Base-by-base conservation (phyloP, 495 filamentous ascomycete genomes). In the Hypoxylon rickii region DNA sequence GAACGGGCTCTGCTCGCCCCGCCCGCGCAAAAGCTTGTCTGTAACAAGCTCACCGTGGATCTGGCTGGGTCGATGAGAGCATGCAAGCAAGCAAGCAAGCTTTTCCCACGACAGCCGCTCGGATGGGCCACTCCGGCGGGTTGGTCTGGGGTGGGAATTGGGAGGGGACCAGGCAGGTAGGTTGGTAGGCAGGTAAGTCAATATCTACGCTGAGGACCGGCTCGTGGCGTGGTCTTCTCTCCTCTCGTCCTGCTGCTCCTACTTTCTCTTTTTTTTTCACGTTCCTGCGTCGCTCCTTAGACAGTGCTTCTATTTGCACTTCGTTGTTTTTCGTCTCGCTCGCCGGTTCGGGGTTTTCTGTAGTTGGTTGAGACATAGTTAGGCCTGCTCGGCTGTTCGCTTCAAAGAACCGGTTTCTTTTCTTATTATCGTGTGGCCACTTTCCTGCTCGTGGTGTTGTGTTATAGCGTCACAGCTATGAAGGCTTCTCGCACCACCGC, bases 261-360 rank as follows among this genome's bases (percentile, higher is more conserved):
- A n/a, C 31, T 43, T 15, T 12, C 34, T 44, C 22, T 55, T 48
- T 44, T 36, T 10, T 22, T 22, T 46, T 17, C 45, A 21, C 11
- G 16, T 29, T 45, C 19, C 20, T 22, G n/a, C 17, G 21, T 52
- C 58, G 42, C 48, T 57, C 52, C 48, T 57, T 62, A 48, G 47
- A 40, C 44, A 56, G 44, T 44, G 41, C 32, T 29, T 33, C 49
- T 41, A 40, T 19, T 45, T 42, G 13, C 21, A 39, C 26, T 36
- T 51, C 26, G 31, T 33, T 45, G 33, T 12, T 34, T 34, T 13
- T 43, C 20, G 40, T 38, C 20, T 21, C 21, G 47, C 58, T 62
- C 47, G 58, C 58, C n/a, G 58, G 58, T 57, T 62, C 58, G 46
- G 48, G n/a, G 52, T 18, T 62, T 62, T 33, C 43, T 29, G 42